Percentiles rank a stretch among this genome's conserved stretches.
These are phyloP conservation scores for Kappamyces sp. DNA, from an alignment of 192 early-diverging fungal genomes.

Conservation along the genomic window DNA sequence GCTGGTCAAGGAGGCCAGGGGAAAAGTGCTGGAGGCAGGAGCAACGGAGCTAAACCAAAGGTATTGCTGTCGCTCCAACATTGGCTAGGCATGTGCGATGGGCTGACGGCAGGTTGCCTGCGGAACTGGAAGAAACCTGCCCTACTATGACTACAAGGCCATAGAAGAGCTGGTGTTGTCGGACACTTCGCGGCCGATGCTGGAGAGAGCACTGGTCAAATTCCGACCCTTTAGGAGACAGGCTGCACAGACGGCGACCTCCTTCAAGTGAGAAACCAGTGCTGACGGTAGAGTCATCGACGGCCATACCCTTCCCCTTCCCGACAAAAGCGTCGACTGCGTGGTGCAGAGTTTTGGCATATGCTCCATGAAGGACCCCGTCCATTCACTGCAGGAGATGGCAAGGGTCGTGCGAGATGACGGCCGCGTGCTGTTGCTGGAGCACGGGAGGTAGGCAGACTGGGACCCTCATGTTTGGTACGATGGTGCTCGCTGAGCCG, in stretches of 20 bases:
- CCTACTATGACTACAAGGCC: constrained; percentile 36
- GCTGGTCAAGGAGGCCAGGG: constrained; percentile 44
- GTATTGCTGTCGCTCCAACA: too few relatives aligned
- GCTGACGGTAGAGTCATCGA: constrained; percentile 29
- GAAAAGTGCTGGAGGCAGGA: constrained; percentile 45
- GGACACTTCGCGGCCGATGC: constrained; percentile 48
- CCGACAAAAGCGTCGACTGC: constrained; percentile 42
- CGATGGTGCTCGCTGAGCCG: too few relatives aligned
- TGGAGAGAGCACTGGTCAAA: constrained; percentile 36
- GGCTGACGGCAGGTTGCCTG: constrained; percentile 28
- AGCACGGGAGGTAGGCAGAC: constrained; percentile 47
- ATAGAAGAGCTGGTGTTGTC: constrained; percentile 44
- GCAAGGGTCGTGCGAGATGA: constrained; percentile 31
- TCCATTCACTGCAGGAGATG: constrained; percentile 42
- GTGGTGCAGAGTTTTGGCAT: constrained; percentile 65
- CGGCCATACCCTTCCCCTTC: constrained; percentile 23
- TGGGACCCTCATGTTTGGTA: constrained; percentile 10
- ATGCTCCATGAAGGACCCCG: constrained; percentile 54
- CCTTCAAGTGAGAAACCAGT: not conserved
- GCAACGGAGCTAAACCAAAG: too few relatives aligned
- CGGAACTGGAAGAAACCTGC: constrained; percentile 61
- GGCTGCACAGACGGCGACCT: not conserved
- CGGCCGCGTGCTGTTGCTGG: constrained; percentile 53
- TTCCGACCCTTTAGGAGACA: constrained; percentile 5
- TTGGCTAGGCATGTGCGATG: too few relatives aligned